These are phyloP conservation scores for Teunomyces tritomae DNA, from an alignment of 805 yeast species.

Conservation along the genomic window DNA sequence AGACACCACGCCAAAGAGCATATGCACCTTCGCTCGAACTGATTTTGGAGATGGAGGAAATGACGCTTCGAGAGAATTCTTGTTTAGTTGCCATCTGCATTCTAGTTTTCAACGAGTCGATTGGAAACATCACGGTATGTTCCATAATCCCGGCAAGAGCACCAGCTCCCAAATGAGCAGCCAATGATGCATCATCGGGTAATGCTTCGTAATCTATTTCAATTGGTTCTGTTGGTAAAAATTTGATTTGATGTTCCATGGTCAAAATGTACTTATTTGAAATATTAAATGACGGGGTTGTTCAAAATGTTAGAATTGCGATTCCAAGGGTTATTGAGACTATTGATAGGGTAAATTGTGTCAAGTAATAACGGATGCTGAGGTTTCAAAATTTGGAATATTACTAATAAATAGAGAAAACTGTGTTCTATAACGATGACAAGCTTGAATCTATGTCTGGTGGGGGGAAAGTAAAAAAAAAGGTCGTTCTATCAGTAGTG, in stretches of 20 bases:
- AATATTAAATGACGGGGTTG: conserved; percentile 1
- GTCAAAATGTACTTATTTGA: neutral
- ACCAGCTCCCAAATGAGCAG: conserved; percentile 85
- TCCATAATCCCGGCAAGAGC: conserved; percentile 99
- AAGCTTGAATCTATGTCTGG: neutral
- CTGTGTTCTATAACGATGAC: neutral
- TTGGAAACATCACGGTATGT: conserved; percentile 94
- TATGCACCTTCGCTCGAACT: conserved; percentile 84
- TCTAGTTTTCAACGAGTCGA: conserved; percentile 93
- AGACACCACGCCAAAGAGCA: conserved; percentile 91
- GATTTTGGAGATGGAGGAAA: conserved; percentile 69
- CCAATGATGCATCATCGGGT: conserved; percentile 79
- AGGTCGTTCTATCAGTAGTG: neutral
- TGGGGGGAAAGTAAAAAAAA: no score
- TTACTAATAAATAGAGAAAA: neutral
- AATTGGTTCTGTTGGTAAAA: conserved; percentile 30
- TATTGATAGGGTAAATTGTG: no score
- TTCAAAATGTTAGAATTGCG: no score
- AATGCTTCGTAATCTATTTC: conserved; percentile 89
- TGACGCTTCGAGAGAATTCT: conserved; percentile 41
- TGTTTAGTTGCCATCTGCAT: conserved; percentile 63
- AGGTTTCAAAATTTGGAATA: neutral
- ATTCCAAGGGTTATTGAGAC: neutral
- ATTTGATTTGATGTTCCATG: conserved; percentile 24
- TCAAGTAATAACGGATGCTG: no score